A percentile compares a stretch with the other conserved stretches of the same genome.
Conservation (phyloP, 345 rosid genomes). For the Salix brachista region DNA sequence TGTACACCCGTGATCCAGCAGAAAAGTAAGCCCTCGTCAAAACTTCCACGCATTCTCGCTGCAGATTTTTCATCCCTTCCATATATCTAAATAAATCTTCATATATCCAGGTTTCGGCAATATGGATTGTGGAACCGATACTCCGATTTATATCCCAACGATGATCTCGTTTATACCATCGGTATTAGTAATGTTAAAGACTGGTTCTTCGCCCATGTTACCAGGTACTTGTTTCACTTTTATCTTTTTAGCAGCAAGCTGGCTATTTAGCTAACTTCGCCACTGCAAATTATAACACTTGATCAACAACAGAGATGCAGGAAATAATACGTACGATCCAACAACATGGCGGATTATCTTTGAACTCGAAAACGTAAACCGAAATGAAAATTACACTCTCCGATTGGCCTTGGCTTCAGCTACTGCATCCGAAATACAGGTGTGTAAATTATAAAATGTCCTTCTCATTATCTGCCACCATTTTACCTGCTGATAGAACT, state of each 20-base stretch:
- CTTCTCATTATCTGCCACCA: neutral
- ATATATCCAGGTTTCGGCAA: slow-evolving; percentile 27
- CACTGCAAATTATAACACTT: neutral
- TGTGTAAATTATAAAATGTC: neutral
- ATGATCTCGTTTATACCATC: slow-evolving; percentile 15
- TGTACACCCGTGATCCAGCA: slow-evolving; percentile 10
- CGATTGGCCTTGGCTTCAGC: slow-evolving; percentile 70
- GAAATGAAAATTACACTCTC: slow-evolving; percentile 44
- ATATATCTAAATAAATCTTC: neutral
- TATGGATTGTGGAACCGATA: slow-evolving; percentile 30
- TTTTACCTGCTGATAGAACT: neutral
- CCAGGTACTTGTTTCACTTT: slow-evolving; percentile 35
- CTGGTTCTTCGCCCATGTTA: slow-evolving; percentile 87
- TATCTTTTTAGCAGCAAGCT: neutral
- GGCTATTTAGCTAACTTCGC: neutral
- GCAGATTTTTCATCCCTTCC: too few relatives aligned
- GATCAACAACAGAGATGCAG: slow-evolving; percentile 26
- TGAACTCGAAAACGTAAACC: slow-evolving; percentile 26
- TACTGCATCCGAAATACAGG: slow-evolving; percentile 41
- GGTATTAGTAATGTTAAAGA: slow-evolving; percentile 8
- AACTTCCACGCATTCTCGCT: neutral
- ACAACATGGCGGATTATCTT: slow-evolving; percentile 73
- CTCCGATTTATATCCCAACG: slow-evolving; percentile 16
- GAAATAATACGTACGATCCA: slow-evolving; percentile 18
- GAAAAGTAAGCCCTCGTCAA: slow-evolving; percentile 31